phyloP scores from a whole-genome alignment of 1,284 basidiomycete species.

The Apiotrichum domesticum region DNA sequence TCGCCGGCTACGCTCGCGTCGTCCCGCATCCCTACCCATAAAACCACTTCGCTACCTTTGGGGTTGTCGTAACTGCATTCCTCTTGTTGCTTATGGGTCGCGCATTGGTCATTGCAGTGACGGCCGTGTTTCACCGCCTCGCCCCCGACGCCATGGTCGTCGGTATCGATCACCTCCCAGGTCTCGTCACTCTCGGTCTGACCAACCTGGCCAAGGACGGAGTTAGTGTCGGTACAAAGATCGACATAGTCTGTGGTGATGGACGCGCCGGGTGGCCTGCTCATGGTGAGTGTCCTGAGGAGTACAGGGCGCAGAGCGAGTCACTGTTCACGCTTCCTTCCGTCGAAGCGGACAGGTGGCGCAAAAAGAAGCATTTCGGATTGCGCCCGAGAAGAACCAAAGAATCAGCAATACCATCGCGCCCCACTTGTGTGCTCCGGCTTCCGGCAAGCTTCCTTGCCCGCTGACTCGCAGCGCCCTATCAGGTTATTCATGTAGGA shows the following conservation, averaged over 20 bases:
- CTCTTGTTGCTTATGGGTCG: too few species aligned
- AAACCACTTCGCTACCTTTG: too few species aligned
- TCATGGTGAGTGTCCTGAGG: constrained; percentile 1
- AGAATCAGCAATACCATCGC: too few species aligned
- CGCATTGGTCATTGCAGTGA: constrained; percentile 24
- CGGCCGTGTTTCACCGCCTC: constrained; percentile 68
- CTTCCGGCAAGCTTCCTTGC: not conserved
- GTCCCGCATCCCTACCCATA: too few species aligned
- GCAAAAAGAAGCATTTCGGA: too few species aligned
- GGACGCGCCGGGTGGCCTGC: constrained; percentile 60
- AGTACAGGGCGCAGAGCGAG: too few species aligned
- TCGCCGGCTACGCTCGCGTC: too few species aligned
- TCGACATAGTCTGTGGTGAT: constrained; percentile 63
- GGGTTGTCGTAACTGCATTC: too few species aligned
- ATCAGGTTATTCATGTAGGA: constrained; percentile 88
- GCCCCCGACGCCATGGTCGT: constrained; percentile 60
- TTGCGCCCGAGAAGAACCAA: too few species aligned
- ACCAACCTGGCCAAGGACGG: constrained; percentile 67
- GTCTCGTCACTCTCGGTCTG: constrained; percentile 65
- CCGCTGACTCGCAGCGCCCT: constrained; percentile 55
- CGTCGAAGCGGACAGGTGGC: too few species aligned
- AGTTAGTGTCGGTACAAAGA: constrained; percentile 13
- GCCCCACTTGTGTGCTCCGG: too few species aligned
- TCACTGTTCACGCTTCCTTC: too few species aligned
- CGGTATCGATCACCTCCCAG: constrained; percentile 85